Conservation (phyloP, 176 grass and related monocot species). For the Oryza nivara region DNA sequence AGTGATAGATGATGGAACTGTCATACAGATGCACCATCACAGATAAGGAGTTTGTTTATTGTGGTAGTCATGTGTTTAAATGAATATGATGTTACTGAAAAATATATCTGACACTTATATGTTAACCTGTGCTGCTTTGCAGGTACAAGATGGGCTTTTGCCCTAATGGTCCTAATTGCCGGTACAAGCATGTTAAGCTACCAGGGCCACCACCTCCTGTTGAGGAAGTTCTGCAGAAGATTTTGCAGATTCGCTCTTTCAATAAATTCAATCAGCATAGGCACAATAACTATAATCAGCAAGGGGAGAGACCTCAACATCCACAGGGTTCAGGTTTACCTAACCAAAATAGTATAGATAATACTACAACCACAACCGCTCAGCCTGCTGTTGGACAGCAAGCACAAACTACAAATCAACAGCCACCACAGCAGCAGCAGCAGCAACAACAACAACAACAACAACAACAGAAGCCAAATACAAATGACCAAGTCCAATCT, state of each 20-base stretch:
- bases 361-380: slow-evolving; percentile 32
- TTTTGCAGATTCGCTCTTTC: slow-evolving; percentile 56
- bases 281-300: slow-evolving; percentile 69
- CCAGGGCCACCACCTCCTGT: slow-evolving; percentile 65
- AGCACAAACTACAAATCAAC: slow-evolving; percentile 53
- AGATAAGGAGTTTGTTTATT: background rate
- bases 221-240: slow-evolving; percentile 93
- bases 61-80: background rate
- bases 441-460: slow-evolving; percentile 52
- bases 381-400: slow-evolving; percentile 60
- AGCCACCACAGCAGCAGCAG: slow-evolving; percentile 48
- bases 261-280: slow-evolving; percentile 68
- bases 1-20: background rate
- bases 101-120: background rate
- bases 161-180: slow-evolving; percentile 87
- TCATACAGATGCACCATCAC: background rate
- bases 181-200: slow-evolving; percentile 76
- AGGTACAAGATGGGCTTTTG: slow-evolving; percentile 99
- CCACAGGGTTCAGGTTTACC: slow-evolving; percentile 54
- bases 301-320: slow-evolving; percentile 67
- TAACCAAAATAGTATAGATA: slow-evolving; percentile 57
- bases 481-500: slow-evolving; percentile 55
- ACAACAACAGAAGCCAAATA: slow-evolving; percentile 53
- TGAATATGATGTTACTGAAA: background rate
- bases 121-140: slow-evolving; percentile 18